Evolutionary conservation across 2,329 filamentous ascomycete species (phyloP), one percentile per base, ranked within the genome.

Genomic region (Colletotrichum karsti): DNA sequence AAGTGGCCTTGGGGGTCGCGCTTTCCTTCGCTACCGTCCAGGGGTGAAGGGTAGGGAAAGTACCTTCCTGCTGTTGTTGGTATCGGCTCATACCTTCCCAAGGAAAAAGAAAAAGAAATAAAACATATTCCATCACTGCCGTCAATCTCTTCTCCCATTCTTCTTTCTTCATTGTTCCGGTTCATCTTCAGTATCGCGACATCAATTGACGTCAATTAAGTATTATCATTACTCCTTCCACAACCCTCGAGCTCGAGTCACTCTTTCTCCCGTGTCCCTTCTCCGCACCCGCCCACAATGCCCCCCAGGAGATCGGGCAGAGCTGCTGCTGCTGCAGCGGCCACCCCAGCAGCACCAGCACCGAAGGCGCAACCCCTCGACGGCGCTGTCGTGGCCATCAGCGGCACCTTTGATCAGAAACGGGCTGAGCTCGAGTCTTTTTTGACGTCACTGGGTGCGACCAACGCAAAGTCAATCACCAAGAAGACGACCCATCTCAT

Each of bases 391-490:
- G 80, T 93, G 48, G 86, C 85, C 22, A 75, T 92, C 26, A 90
- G 87, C 63, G 91, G 91, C 67, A 86, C 85, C 5, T 90, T 93
- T 71, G 78, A 84, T 2, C 80, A 82, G 6, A 77, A 82, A 26
- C 89, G 92, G 69, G 76, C 77, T 6, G 75, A 77, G 0, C 76
- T 90, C 5, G 83, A 87, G 69, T 74, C 77, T 22, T 77, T 82
- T 51, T 80, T 89, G 59, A 78, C 74, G 10, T 71, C 76, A 4
- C 81, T 89, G 7, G 89, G 89, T 18, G 89, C 82, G 8, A 74
- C 74, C 3, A 76, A 86, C 33, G 80, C 80, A 24, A 83, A 79
- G 69, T 79, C 80, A 5, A 80, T 91, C 51, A 84, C 83, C 4
- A 76, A 81, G 39, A 77, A 82, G 24, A 87, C 83, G 1, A 90